A percentile compares a stretch with the other conserved stretches of the same genome.
Conservation (phyloP, 208 protist genomes). For the Blechomonas ayalai region DNA sequence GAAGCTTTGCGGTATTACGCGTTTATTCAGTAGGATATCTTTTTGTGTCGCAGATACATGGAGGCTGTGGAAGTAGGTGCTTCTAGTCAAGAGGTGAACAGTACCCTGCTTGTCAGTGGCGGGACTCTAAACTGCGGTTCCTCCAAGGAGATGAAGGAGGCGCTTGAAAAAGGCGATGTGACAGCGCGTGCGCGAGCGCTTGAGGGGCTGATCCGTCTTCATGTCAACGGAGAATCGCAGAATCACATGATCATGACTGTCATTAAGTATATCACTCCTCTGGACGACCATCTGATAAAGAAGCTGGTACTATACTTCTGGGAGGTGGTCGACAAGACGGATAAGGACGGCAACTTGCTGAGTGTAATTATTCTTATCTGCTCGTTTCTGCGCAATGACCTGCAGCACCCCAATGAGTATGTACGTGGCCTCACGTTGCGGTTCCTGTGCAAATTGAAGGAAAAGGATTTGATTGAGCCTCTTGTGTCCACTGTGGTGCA, state of each 20-base stretch:
- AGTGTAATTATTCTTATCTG: constrained; percentile 98
- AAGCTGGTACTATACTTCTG: constrained; percentile 98
- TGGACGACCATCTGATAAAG: constrained; percentile 92
- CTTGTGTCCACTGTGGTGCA: constrained; percentile 91
- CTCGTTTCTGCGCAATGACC: constrained; percentile 93
- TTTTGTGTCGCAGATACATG: constrained; percentile 3
- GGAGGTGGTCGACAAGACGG: constrained; percentile 96
- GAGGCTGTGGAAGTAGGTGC: constrained; percentile 1
- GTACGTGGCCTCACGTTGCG: constrained; percentile 95
- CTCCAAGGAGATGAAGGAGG: constrained; percentile 82
- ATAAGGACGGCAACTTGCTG: constrained; percentile 93
- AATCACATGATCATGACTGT: constrained; percentile 96
- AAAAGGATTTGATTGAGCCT: constrained; percentile 96
- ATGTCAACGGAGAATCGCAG: constrained; percentile 95
- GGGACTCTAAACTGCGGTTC: constrained; percentile 21
- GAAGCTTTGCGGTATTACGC: too few relatives aligned
- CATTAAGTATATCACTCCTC: constrained; percentile 94
- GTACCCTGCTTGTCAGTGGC: constrained; percentile 65
- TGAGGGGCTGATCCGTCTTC: constrained; percentile 90
- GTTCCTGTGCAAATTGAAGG: constrained; percentile 97
- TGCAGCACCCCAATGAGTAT: constrained; percentile 98
- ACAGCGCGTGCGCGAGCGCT: constrained; percentile 79
- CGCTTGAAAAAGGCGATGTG: constrained; percentile 85
- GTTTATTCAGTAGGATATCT: not conserved
- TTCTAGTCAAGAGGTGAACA: constrained; percentile 58